A percentile compares a stretch with the other conserved stretches of the same genome.
Evolutionary conservation across 176 grass and related monocot species (phyloP).

Genomic region (Hsuehochloa calcarea): DNA sequence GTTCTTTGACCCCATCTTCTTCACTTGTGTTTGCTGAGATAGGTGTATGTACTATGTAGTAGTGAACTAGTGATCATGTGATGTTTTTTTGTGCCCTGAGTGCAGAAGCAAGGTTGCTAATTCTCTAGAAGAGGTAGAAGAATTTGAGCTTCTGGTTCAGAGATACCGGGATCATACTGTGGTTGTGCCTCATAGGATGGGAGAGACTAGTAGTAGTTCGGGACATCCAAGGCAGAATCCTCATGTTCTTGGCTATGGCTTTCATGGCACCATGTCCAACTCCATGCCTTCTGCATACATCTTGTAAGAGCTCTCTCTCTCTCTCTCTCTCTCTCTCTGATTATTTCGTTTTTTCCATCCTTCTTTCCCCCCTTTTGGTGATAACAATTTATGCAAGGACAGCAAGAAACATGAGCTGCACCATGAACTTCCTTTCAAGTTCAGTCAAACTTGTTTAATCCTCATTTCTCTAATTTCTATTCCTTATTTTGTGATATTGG

Average conservation of each 20-base stretch:
- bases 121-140: not conserved
- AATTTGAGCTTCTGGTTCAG: not conserved
- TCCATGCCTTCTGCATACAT: conserved; percentile 40
- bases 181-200: conserved; percentile 26
- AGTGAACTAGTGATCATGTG: not conserved
- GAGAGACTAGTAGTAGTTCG: conserved; percentile 43
- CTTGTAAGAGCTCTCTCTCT: conserved; percentile 34
- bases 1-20: conserved; percentile 10
- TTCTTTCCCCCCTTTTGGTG: not conserved
- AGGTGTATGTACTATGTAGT: not conserved
- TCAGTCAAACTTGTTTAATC: not conserved
- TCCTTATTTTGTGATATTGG: not conserved
- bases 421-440: not conserved
- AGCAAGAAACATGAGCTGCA: not conserved
- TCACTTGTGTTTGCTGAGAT: not conserved
- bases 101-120: conserved; percentile 6
- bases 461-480: not conserved
- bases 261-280: conserved; percentile 40
- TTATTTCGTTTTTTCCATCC: not conserved
- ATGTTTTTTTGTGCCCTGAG: not conserved
- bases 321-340: not conserved
- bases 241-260: conserved; percentile 43
- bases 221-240: conserved; percentile 41
- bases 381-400: not conserved
- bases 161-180: not conserved